Evolutionary conservation across 2,329 filamentous ascomycete species (phyloP).

Genomic region (Hypoxylon sp.): DNA sequence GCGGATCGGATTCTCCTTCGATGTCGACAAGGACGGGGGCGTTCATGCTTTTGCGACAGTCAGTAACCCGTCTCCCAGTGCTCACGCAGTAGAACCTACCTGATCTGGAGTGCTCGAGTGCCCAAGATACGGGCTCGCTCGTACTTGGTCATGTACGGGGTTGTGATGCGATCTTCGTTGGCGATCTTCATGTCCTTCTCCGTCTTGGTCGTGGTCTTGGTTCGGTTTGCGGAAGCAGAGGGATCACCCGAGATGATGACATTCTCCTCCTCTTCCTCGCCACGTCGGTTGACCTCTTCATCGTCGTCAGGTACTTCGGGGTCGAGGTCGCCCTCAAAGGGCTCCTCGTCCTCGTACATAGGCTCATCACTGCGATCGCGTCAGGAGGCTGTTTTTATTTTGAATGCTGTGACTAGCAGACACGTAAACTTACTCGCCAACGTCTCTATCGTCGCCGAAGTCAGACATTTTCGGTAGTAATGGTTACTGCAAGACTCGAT

Average conservation of each 20-base stretch:
- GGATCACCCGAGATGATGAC: constrained; percentile 69
- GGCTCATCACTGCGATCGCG: constrained; percentile 67
- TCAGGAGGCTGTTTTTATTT: background rate
- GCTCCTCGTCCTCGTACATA: constrained; percentile 73
- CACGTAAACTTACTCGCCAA: constrained; percentile 34
- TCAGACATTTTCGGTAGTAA: constrained; percentile 42
- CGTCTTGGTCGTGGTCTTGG: constrained; percentile 62
- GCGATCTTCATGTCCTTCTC: constrained; percentile 87
- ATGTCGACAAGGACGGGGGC: constrained; percentile 95
- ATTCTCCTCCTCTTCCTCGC: constrained; percentile 65
- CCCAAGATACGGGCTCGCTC: constrained; percentile 93
- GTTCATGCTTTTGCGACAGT: constrained; percentile 73
- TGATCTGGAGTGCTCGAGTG: constrained; percentile 93
- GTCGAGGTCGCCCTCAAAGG: constrained; percentile 65
- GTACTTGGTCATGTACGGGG: constrained; percentile 99
- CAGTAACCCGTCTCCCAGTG: constrained; percentile 36
- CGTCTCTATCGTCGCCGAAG: constrained; percentile 44
- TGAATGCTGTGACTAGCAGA: background rate
- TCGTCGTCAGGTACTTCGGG: constrained; percentile 62
- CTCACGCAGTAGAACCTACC: constrained; percentile 30
- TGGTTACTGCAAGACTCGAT: constrained; percentile 14
- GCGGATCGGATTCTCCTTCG: constrained; percentile 95
- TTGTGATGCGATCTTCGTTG: constrained; percentile 86
- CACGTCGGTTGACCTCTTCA: constrained; percentile 59
- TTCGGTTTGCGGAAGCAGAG: constrained; percentile 63